Conservation (phyloP, 352 stramenopile genomes). For the Phytophthora nicotianae region DNA sequence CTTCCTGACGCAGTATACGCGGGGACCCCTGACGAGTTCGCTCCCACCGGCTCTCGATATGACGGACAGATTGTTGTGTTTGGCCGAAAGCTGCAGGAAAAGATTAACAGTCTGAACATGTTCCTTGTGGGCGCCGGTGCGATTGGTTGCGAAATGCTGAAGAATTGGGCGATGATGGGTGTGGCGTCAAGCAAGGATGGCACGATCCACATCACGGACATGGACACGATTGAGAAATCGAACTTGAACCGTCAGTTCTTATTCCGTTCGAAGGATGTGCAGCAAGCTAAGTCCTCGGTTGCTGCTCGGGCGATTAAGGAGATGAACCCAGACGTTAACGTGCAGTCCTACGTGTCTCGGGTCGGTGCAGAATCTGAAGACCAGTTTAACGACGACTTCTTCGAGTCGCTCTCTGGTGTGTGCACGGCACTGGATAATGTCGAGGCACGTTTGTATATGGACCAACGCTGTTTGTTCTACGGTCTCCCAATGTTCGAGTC, state of each 20-base stretch:
- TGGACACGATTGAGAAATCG: slow-evolving; percentile 99
- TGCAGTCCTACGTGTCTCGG: slow-evolving; percentile 85
- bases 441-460: slow-evolving; percentile 98
- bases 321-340: slow-evolving; percentile 97
- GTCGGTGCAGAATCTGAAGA: slow-evolving; percentile 95
- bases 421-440: slow-evolving; percentile 99
- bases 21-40: slow-evolving; percentile 57
- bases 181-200: slow-evolving; percentile 89
- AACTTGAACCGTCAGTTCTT: slow-evolving; percentile 99
- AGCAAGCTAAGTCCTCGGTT: slow-evolving; percentile 95
- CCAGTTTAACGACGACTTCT: slow-evolving; percentile 99
- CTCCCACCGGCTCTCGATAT: slow-evolving; percentile 83
- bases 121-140: slow-evolving; percentile 99
- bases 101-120: slow-evolving; percentile 89
- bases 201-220: slow-evolving; percentile 97
- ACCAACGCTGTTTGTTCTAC: slow-evolving; percentile 97
- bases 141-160: slow-evolving; percentile 99
- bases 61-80: slow-evolving; percentile 94
- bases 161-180: slow-evolving; percentile 99
- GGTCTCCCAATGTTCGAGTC: slow-evolving; percentile 98
- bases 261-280: slow-evolving; percentile 98
- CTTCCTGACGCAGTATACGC: slow-evolving; percentile 89
- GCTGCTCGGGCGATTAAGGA: slow-evolving; percentile 90
- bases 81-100: slow-evolving; percentile 74
- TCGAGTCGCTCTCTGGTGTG: slow-evolving; percentile 93